These are phyloP conservation scores for Claviceps paspali DNA, from an alignment of 2,329 filamentous ascomycete genomes.

Conservation along the genomic window DNA sequence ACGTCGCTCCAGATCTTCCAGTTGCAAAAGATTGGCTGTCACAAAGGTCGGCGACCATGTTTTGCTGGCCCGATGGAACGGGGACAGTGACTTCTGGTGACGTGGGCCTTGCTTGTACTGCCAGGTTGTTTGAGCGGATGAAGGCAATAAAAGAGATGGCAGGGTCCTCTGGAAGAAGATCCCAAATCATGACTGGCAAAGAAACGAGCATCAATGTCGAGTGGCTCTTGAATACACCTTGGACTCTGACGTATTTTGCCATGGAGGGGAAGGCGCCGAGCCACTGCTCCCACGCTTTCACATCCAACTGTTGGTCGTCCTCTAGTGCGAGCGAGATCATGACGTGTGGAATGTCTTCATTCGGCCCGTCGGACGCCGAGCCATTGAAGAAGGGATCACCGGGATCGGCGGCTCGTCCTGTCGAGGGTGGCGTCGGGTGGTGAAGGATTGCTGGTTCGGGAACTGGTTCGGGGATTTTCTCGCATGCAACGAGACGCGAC, in stretches of 20 bases:
- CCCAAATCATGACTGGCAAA: conserved; percentile 44
- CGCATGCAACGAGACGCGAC: conserved; percentile 18
- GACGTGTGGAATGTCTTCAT: conserved; percentile 41
- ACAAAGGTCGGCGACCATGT: conserved; percentile 11
- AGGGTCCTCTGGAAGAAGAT: conserved; percentile 40
- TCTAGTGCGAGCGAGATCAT: conserved; percentile 46
- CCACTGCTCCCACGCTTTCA: conserved; percentile 46
- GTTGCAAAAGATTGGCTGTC: conserved; percentile 13
- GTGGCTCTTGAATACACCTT: conserved; percentile 46
- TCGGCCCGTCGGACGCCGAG: conserved; percentile 27
- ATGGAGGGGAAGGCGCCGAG: conserved; percentile 38
- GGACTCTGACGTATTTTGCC: conserved; percentile 44
- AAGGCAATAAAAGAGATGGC: conserved; percentile 44
- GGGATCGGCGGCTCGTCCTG: conserved; percentile 14
- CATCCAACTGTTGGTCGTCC: conserved; percentile 38
- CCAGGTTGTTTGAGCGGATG: conserved; percentile 41
- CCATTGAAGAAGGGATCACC: conserved; percentile 11
- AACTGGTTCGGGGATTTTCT: conserved; percentile 13
- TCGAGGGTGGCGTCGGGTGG: conserved; percentile 6
- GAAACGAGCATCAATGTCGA: conserved; percentile 43
- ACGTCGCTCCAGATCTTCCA: conserved; percentile 19
- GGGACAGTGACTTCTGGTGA: conserved; percentile 2
- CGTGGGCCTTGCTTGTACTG: conserved; percentile 16
- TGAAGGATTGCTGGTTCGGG: conserved; percentile 6
- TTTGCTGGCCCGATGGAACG: conserved; percentile 5